phyloP scores from a whole-genome alignment of 371 early-diverging fungal species.

The Saksenaea oblongispora region DNA sequence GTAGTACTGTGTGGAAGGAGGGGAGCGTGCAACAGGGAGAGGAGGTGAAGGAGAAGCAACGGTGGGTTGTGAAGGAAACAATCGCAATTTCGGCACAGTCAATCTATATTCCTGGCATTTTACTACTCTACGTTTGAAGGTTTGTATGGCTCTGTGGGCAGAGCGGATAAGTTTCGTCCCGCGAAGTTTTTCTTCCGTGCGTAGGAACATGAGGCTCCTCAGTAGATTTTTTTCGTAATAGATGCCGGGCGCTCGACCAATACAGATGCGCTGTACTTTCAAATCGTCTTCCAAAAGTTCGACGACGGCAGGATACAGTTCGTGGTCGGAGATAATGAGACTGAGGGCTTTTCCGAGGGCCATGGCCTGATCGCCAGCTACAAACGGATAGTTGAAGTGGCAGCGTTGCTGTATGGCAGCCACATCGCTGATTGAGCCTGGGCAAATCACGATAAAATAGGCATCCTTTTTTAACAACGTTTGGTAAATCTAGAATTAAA shows the following conservation, averaged over 20 bases:
- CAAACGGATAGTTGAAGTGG: conserved; percentile 43
- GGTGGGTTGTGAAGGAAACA: not conserved
- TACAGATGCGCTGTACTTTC: conserved; percentile 20
- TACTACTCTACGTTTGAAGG: conserved; percentile 23
- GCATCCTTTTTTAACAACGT: conserved; percentile 38
- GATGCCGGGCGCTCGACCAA: conserved; percentile 37
- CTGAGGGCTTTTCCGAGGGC: conserved; percentile 29
- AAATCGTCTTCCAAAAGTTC: conserved; percentile 18
- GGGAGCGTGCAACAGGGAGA: not conserved
- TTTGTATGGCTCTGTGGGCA: conserved; percentile 22
- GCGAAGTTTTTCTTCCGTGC: conserved; percentile 20
- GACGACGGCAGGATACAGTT: conserved; percentile 41
- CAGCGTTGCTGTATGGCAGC: conserved; percentile 25
- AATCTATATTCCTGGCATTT: conserved; percentile 31
- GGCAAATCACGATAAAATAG: conserved; percentile 45
- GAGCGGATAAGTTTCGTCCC: conserved; percentile 21
- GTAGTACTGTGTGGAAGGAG: not conserved
- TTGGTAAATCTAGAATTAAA: conserved; percentile 27
- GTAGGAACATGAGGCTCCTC: conserved; percentile 16
- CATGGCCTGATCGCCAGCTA: conserved; percentile 32
- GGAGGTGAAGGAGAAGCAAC: not conserved
- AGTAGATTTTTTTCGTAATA: conserved; percentile 30
- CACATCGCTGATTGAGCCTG: conserved; percentile 30
- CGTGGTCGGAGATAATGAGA: conserved; percentile 28
- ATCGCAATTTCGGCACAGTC: conserved; percentile 7